Conservation (phyloP, 1,284 basidiomycete species). For the Leucocoprinus gongylophorus region DNA sequence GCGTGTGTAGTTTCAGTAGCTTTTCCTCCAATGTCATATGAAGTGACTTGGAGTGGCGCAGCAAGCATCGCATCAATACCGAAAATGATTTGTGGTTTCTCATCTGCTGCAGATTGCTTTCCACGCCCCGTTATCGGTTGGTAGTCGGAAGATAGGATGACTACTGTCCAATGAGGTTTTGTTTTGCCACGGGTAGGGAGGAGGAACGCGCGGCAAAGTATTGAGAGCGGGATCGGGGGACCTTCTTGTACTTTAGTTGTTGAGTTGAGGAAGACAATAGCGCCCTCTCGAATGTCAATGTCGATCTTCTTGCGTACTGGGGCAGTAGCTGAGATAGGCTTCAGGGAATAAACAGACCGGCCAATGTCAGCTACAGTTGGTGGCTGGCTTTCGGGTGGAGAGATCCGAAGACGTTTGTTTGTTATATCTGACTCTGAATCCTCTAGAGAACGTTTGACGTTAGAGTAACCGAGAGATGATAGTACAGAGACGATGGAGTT, state of each 20-base stretch:
- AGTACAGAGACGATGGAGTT: not conserved
- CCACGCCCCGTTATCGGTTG: slow-evolving; percentile 28
- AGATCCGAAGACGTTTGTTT: slow-evolving; percentile 5
- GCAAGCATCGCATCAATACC: slow-evolving; percentile 51
- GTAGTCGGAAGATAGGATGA: slow-evolving; percentile 47
- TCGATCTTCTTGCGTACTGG: slow-evolving; percentile 68
- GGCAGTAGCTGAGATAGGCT: slow-evolving; percentile 52
- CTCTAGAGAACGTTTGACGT: slow-evolving; percentile 4
- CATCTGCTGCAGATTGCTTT: slow-evolving; percentile 25
- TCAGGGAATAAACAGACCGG: slow-evolving; percentile 48
- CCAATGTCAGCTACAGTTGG: not conserved
- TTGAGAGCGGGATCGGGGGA: slow-evolving; percentile 38
- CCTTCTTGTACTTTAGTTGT: slow-evolving; percentile 37
- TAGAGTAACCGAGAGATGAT: not conserved
- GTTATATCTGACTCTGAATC: not conserved
- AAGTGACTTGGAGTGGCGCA: slow-evolving; percentile 35
- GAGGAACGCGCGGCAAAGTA: slow-evolving; percentile 51
- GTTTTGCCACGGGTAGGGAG: slow-evolving; percentile 60
- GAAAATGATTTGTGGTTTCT: slow-evolving; percentile 50
- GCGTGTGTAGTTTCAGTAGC: slow-evolving; percentile 18
- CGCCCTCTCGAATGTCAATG: slow-evolving; percentile 43
- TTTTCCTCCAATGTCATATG: slow-evolving; percentile 24
- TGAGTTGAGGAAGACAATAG: slow-evolving; percentile 45
- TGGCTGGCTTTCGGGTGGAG: slow-evolving; percentile 5
- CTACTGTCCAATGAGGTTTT: slow-evolving; percentile 60